phyloP scores from a whole-genome alignment of 129 eudicot genomes.

The Tagetes erecta region DNA sequence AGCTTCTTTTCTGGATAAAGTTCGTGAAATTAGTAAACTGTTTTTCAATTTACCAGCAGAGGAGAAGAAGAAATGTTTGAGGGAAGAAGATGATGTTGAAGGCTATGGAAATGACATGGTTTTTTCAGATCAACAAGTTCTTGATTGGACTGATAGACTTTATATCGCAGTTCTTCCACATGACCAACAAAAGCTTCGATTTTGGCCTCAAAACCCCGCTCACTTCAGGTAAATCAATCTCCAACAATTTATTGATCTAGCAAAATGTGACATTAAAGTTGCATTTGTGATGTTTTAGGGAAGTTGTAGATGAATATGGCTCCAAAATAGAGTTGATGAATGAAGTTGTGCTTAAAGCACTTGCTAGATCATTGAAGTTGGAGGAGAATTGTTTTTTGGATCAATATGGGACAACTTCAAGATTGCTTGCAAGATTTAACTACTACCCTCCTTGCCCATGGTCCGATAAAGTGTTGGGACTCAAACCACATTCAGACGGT shows the following conservation, averaged over 20 bases:
- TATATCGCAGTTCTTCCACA: constrained; percentile 46
- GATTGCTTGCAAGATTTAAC: constrained; percentile 49
- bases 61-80: constrained; percentile 47
- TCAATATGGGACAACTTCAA: constrained; percentile 43
- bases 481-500: constrained; percentile 58
- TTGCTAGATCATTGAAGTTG: constrained; percentile 51
- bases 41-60: constrained; percentile 48
- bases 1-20: constrained; percentile 40
- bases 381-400: constrained; percentile 47
- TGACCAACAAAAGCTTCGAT: constrained; percentile 36
- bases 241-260: neutral
- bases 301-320: constrained; percentile 42
- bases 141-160: constrained; percentile 66
- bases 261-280: neutral
- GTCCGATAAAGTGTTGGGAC: constrained; percentile 54
- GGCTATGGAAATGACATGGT: constrained; percentile 71
- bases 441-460: constrained; percentile 60
- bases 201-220: constrained; percentile 64
- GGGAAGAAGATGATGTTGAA: constrained; percentile 43
- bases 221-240: constrained; percentile 42
- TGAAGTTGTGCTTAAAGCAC: constrained; percentile 36
- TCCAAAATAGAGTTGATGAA: constrained; percentile 25
- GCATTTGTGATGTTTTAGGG: constrained; percentile 37
- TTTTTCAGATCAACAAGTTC: constrained; percentile 45
- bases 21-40: constrained; percentile 31